A percentile compares a stretch with the other conserved stretches of the same genome.
phyloP scores from a whole-genome alignment of 305 asterid species.

The Fraxinus angustifolia region DNA sequence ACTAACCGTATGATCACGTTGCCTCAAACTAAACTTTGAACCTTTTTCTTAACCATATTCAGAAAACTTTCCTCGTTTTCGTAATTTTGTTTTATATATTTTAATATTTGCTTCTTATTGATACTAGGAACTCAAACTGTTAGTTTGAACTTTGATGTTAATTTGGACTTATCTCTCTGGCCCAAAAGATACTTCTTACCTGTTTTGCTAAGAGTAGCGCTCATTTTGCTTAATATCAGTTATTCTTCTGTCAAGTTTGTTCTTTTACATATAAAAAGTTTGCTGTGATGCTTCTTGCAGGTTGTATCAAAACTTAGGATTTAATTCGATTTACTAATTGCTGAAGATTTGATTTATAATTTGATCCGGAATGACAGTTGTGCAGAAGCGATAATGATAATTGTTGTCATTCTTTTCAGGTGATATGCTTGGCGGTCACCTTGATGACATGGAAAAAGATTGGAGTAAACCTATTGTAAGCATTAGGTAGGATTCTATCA shows the following conservation, averaged over 20 bases:
- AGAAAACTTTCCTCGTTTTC: not conserved
- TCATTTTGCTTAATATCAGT: not conserved
- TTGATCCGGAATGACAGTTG: not conserved
- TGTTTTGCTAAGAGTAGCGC: not conserved
- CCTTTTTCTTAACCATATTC: not conserved
- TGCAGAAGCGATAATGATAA: not conserved
- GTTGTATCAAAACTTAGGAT: not conserved
- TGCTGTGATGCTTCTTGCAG: not conserved
- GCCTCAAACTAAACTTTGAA: not conserved
- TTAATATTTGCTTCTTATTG: not conserved
- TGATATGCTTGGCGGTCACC: conserved; percentile 97
- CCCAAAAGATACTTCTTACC: not conserved
- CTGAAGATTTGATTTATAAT: not conserved
- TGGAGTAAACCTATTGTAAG: conserved; percentile 98
- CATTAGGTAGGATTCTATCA: conserved; percentile 59
- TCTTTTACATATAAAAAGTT: not conserved
- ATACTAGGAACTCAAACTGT: not conserved
- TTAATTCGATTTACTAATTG: not conserved
- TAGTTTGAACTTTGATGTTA: not conserved
- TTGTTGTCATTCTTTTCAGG: conserved; percentile 41
- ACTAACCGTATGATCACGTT: not conserved
- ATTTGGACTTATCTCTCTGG: not conserved
- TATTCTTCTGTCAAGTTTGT: not conserved
- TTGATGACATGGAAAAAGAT: conserved; percentile 97
- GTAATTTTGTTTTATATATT: not conserved